phyloP scores from a whole-genome alignment of 805 yeast genomes.

The Ogataea degrootiae region DNA sequence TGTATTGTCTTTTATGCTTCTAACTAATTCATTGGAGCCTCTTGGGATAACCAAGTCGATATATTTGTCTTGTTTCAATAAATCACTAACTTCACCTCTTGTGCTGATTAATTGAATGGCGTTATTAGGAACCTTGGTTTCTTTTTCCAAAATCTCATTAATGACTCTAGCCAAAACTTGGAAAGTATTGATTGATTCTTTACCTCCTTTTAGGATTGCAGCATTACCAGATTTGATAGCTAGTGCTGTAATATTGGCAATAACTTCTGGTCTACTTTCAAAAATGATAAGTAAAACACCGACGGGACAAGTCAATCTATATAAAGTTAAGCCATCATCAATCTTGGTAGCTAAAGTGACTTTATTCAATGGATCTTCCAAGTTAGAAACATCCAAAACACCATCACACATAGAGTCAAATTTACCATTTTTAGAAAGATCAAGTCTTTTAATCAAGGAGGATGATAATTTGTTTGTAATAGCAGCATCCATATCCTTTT shows the following conservation, averaged over 20 bases:
- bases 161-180: slow-evolving; percentile 73
- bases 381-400: slow-evolving; percentile 79
- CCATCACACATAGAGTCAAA: slow-evolving; percentile 95
- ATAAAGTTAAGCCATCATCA: slow-evolving; percentile 84
- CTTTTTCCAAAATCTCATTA: slow-evolving; percentile 44
- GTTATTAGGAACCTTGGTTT: slow-evolving; percentile 70
- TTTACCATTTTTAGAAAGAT: slow-evolving; percentile 75
- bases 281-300: slow-evolving; percentile 91
- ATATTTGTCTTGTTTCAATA: slow-evolving; percentile 78
- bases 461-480: slow-evolving; percentile 53
- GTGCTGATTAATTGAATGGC: slow-evolving; percentile 86
- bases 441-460: slow-evolving; percentile 78
- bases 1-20: slow-evolving; percentile 78
- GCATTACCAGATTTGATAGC: slow-evolving; percentile 96
- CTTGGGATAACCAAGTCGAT: slow-evolving; percentile 96
- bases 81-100: slow-evolving; percentile 83
- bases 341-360: slow-evolving; percentile 75
- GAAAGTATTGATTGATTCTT: slow-evolving; percentile 84
- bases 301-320: slow-evolving; percentile 86
- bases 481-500: slow-evolving; percentile 70
- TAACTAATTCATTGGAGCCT: slow-evolving; percentile 92
- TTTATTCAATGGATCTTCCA: slow-evolving; percentile 92
- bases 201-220: slow-evolving; percentile 96
- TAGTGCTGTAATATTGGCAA: slow-evolving; percentile 93
- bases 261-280: slow-evolving; percentile 97